Evolutionary conservation across 2,329 filamentous ascomycete genomes (phyloP), one percentile per base, ranked within the genome.

Genomic region (Cladosporium sp.): DNA sequence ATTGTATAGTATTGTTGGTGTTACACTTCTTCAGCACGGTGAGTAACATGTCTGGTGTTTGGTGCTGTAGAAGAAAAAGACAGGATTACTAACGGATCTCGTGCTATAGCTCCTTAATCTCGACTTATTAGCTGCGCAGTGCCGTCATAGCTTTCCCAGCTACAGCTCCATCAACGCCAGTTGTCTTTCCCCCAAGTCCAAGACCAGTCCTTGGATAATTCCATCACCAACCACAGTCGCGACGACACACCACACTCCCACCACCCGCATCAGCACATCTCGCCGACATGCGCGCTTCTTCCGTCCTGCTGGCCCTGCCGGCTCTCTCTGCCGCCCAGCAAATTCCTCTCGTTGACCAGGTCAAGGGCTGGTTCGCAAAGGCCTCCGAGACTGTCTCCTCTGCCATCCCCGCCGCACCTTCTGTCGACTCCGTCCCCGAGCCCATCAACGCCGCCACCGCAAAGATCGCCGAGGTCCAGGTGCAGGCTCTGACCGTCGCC

Each of bases 401-500:
- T 43, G 72, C 73, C 32, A 67, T 83, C 52, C 78, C 79, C 41
- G 56, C 58, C 29, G 56, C 56, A 16, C 59, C 61, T 35, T 49
- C 53, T 15, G 46, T 52, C 54, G 41, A 43, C 29, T 58, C 53
- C 56, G 72, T 75, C 56, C 69, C 72, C 12, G 73, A 75, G 42
- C 66, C 66, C 20, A 58, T 76, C 57, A 70, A 75, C 42, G 73
- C 74, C 27, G 73, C 72, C 38, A 39, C 52, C 50, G 72, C 75
- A 29, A 78, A 77, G 62, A 69, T 75, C n/a, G 78, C 75, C 2
- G 66, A 68, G 39, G 68, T 71, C 55, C 74, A 76, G 41, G 71
- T 84, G 55, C 71, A 79, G 65, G 66, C 78, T 43, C 67, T 92
- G 59, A 84, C 81, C 4, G 73, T 88, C 51, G 72, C 82, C 56